phyloP scores from a whole-genome alignment of 371 early-diverging fungal species.

The Nematocida parisii region DNA sequence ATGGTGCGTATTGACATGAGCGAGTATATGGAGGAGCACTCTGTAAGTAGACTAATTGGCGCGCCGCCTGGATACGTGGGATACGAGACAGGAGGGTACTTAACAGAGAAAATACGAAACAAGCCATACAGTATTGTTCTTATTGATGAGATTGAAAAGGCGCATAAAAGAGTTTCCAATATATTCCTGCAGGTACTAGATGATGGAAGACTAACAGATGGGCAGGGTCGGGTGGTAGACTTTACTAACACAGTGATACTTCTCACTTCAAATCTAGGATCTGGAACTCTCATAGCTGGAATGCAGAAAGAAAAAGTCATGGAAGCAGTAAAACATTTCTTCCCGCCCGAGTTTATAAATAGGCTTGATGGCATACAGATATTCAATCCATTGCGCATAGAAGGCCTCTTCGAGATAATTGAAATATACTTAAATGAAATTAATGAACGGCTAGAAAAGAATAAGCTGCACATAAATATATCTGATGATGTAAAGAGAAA shows the following conservation, averaged over 20 bases:
- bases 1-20: slow-evolving; percentile 85
- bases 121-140: slow-evolving; percentile 81
- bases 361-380: slow-evolving; percentile 78
- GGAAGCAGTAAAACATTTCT: slow-evolving; percentile 74
- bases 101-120: slow-evolving; percentile 81
- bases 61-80: slow-evolving; percentile 83
- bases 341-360: slow-evolving; percentile 80
- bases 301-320: slow-evolving; percentile 71
- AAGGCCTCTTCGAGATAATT: slow-evolving; percentile 72
- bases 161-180: slow-evolving; percentile 78
- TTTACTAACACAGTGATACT: slow-evolving; percentile 78
- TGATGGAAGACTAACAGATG: slow-evolving; percentile 79
- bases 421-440: slow-evolving; percentile 73
- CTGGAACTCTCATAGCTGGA: slow-evolving; percentile 68
- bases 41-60: slow-evolving; percentile 80
- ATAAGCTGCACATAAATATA: slow-evolving; percentile 72
- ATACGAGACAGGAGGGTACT: slow-evolving; percentile 77
- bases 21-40: slow-evolving; percentile 80
- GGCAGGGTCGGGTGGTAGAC: slow-evolving; percentile 75
- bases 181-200: slow-evolving; percentile 80
- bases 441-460: slow-evolving; percentile 73
- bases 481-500: slow-evolving; percentile 72
- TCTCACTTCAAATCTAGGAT: slow-evolving; percentile 78
- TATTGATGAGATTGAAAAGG: slow-evolving; percentile 86
- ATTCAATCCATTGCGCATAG: slow-evolving; percentile 74